phyloP scores from a whole-genome alignment of 2,329 filamentous ascomycete species.

The Diaporthe capsici region DNA sequence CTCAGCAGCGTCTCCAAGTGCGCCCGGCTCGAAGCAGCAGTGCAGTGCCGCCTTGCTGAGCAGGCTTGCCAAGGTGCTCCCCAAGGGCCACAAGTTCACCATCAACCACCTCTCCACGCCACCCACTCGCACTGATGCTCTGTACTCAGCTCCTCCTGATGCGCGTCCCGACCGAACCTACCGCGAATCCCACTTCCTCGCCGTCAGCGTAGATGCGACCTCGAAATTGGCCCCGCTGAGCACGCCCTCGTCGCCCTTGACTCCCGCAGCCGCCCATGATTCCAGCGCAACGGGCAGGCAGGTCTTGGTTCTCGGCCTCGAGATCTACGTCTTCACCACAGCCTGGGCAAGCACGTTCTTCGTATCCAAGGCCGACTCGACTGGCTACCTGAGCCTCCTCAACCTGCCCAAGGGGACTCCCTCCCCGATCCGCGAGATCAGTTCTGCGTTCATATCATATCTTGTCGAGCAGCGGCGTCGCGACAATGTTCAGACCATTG shows the following conservation, averaged over 20 bases:
- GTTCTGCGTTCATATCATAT: slow-evolving; percentile 81
- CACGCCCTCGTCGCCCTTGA: slow-evolving; percentile 37
- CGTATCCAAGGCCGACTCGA: slow-evolving; percentile 97
- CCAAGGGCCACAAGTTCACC: slow-evolving; percentile 70
- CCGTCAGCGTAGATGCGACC: slow-evolving; percentile 61
- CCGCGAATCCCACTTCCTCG: slow-evolving; percentile 85
- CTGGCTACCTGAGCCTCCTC: slow-evolving; percentile 83
- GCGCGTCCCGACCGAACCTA: slow-evolving; percentile 82
- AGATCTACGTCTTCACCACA: slow-evolving; percentile 90
- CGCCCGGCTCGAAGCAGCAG: slow-evolving; percentile 42
- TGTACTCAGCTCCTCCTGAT: slow-evolving; percentile 84
- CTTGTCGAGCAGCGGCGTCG: slow-evolving; percentile 78
- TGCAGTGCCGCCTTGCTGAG: slow-evolving; percentile 52
- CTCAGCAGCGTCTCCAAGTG: slow-evolving; percentile 39
- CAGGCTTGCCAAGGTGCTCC: slow-evolving; percentile 65
- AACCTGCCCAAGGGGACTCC: slow-evolving; percentile 72
- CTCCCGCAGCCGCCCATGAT: slow-evolving; percentile 47
- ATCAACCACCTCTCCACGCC: slow-evolving; percentile 91
- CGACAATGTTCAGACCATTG: slow-evolving; percentile 75
- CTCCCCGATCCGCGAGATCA: slow-evolving; percentile 82
- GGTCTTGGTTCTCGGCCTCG: slow-evolving; percentile 85
- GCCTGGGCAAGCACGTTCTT: slow-evolving; percentile 87
- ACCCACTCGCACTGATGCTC: slow-evolving; percentile 78
- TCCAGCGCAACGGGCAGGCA: slow-evolving; percentile 51
- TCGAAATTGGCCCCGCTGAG: slow-evolving; percentile 36